Evolutionary conservation across 805 yeast genomes (phyloP), one percentile per base, ranked within the genome.

Genomic region (Yamadazyma nakazawae): DNA sequence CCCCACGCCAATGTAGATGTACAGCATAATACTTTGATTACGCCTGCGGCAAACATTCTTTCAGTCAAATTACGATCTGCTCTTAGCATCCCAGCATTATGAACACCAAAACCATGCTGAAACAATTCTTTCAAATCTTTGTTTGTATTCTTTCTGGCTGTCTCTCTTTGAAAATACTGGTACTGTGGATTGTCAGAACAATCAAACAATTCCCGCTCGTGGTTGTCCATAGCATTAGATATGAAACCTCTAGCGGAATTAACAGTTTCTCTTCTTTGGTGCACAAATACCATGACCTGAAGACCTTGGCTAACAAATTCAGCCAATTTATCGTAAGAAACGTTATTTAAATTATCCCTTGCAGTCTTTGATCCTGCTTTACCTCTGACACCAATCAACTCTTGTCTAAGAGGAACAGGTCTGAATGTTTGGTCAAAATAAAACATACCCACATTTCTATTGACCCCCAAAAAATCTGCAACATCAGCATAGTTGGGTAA

Each of bases 1-100:
- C 99, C 99, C 99, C 99, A 94, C 0, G 99, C 99, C 48, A 94
- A 78, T 0, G 99, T 94, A 0, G 99, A 96, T 2, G 99, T 94
- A 76, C 97, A 90, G 58, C 96, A 86, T 14, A 94, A 69, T 0
- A 94, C 98, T 49, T 84, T 87, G 52, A 94, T 85, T 0, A 90
- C 86, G 36, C 99, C 98, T 26, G 75, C 70, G 26, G 83, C 73
- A 61, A 94, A 94, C 85, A 92, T 79, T 59, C 83, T 84, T 58
- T 95, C 99, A 0, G 95, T 85, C 43, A 90, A 61, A 58, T 90
- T 91, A 59, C 99, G 79, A 59, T 94, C 99, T 0, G 90, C 69
- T 52, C 99, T 75, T 24, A 89, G 70, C 95, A 94, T 84, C 57
- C 99, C 99, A 0, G 99, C 99, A 68, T 94, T 98, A 64, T 94